Conservation (phyloP, 2,329 filamentous ascomycete genomes). For the Ilyonectria sp. region DNA sequence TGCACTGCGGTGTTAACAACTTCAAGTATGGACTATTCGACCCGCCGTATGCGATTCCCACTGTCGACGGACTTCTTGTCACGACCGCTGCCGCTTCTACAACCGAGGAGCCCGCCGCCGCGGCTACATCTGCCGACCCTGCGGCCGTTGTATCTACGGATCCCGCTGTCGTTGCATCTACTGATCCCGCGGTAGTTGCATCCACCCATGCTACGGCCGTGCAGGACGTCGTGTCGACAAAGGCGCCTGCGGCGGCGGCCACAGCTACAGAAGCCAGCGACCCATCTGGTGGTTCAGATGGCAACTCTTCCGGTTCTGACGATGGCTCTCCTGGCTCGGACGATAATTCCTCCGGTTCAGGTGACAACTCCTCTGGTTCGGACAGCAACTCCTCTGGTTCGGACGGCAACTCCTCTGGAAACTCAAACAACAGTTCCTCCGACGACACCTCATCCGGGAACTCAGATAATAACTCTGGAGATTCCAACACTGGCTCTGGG, state of each 20-base stretch:
- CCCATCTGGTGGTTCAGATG: background rate
- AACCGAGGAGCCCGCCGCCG: background rate
- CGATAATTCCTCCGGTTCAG: background rate
- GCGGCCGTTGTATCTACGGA: background rate
- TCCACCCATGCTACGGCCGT: background rate
- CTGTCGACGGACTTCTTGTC: constrained; percentile 1
- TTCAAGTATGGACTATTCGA: constrained; percentile 17
- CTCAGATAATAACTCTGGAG: background rate
- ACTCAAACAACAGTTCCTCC: too few species aligned
- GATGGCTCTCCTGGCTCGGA: background rate
- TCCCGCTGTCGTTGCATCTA: too few species aligned
- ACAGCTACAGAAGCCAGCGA: background rate
- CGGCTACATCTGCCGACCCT: constrained; percentile 1
- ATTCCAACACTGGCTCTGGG: background rate
- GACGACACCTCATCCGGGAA: background rate
- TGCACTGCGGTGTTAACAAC: constrained; percentile 9
- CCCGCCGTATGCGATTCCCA: constrained; percentile 15
- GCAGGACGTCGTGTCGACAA: background rate
- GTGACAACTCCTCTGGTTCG: background rate
- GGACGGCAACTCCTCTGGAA: too few species aligned
- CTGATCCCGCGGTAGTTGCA: background rate
- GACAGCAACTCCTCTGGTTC: too few species aligned
- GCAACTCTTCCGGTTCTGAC: background rate
- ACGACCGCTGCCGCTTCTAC: background rate
- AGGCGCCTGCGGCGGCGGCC: background rate